Evolutionary conservation across 2,329 filamentous ascomycete species (phyloP).

Genomic region (Colletotrichum paranaense): DNA sequence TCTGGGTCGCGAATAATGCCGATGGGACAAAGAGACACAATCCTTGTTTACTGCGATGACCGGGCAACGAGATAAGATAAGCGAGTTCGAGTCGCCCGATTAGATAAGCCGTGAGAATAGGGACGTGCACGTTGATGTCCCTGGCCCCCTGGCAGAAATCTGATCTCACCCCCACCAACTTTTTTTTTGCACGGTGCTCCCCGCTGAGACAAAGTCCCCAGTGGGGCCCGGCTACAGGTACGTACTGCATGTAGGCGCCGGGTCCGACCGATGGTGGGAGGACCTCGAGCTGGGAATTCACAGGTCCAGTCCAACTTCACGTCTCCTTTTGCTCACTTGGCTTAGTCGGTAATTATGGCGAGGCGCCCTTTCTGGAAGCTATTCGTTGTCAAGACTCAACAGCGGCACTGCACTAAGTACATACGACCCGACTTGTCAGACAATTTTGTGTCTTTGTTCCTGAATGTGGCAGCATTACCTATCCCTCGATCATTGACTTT

Average conservation of each 20-base stretch:
- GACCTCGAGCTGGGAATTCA: background rate
- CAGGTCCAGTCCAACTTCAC: conserved; percentile 19
- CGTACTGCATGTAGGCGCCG: background rate
- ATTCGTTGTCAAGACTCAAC: background rate
- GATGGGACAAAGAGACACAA: background rate
- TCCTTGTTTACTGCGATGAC: conserved; percentile 33
- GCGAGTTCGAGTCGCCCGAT: background rate
- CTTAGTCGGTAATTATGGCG: background rate
- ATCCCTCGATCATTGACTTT: background rate
- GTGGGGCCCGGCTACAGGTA: conserved; percentile 13
- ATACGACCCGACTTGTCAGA: conserved; percentile 8
- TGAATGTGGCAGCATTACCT: conserved; percentile 2
- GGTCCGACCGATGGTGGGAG: conserved; percentile 11
- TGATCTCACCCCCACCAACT: conserved; percentile 9
- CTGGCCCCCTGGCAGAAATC: conserved; percentile 5
- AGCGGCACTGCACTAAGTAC: background rate
- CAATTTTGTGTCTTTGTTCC: conserved; percentile 1
- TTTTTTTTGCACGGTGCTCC: conserved; percentile 25
- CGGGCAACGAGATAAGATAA: conserved; percentile 34
- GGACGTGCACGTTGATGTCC: conserved; percentile 2
- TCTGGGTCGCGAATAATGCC: background rate
- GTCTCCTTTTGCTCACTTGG: background rate
- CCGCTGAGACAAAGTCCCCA: conserved; percentile 15
- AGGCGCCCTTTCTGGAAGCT: background rate
- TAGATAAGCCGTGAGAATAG: background rate